Evolutionary conservation across 2,329 filamentous ascomycete genomes (phyloP).

Genomic region (Colletotrichum limetticola): DNA sequence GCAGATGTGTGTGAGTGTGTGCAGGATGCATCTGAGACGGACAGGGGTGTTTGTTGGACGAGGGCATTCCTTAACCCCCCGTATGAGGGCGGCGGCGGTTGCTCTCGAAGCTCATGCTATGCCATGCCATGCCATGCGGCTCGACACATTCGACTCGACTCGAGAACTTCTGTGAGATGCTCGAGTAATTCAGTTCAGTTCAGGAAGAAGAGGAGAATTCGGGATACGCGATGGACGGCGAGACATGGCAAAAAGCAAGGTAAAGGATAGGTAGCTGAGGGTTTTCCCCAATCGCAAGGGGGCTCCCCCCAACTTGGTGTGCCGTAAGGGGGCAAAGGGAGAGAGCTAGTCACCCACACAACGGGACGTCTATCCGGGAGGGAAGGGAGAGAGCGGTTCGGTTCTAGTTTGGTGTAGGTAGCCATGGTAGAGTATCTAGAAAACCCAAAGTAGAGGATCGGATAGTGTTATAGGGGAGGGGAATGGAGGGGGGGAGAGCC

Average conservation of each 20-base stretch:
- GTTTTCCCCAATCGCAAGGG: background rate
- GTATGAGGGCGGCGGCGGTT: background rate
- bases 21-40: conserved; percentile 28
- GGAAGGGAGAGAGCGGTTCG: conserved; percentile 18
- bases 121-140: background rate
- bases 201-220: too few relatives aligned
- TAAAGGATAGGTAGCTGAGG: background rate
- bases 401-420: background rate
- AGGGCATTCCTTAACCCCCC: conserved; percentile 14
- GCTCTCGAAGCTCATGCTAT: background rate
- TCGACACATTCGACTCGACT: background rate
- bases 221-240: background rate
- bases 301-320: background rate
- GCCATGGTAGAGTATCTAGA: background rate
- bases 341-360: background rate
- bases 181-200: background rate
- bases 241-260: background rate
- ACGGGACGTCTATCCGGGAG: conserved; percentile 8
- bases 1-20: conserved; percentile 26
- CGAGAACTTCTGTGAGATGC: background rate
- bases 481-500: background rate
- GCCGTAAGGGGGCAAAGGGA: conserved; percentile 10
- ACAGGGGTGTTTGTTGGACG: conserved; percentile 22
- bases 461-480: conserved; percentile 9
- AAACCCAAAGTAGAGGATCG: background rate